Conservation (phyloP, 148 eudicot species). For the Nepenthes gracilis region DNA sequence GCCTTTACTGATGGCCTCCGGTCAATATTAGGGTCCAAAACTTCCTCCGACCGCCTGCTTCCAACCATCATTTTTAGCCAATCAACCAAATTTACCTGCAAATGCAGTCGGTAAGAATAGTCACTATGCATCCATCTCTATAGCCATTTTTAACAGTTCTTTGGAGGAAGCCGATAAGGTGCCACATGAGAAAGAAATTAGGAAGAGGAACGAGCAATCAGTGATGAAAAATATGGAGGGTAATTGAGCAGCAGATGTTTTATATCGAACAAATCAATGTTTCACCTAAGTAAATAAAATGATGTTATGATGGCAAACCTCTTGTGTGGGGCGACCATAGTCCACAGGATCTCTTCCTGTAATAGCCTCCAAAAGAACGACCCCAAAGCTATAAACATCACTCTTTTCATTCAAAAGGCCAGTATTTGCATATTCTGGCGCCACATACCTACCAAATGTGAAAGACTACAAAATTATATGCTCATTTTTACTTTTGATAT, state of each 20-base stretch:
- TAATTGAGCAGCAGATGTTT: too few species aligned
- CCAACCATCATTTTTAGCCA: slow-evolving; percentile 81
- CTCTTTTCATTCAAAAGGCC: slow-evolving; percentile 71
- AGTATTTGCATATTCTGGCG: slow-evolving; percentile 74
- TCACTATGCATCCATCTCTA: too few species aligned
- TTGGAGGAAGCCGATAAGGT: too few species aligned
- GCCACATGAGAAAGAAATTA: too few species aligned
- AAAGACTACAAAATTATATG: not conserved
- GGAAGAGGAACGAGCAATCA: too few species aligned
- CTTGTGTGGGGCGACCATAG: slow-evolving; percentile 54
- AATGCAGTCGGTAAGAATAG: not conserved
- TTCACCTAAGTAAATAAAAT: too few species aligned
- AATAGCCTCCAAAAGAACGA: slow-evolving; percentile 49
- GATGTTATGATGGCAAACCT: slow-evolving; percentile 18
- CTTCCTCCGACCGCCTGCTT: slow-evolving; percentile 64
- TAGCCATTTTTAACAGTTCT: too few species aligned
- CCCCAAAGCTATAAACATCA: slow-evolving; percentile 70
- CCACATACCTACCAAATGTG: slow-evolving; percentile 43
- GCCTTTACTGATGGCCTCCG: slow-evolving; percentile 48
- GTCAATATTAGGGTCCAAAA: slow-evolving; percentile 48
- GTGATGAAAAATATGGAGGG: too few species aligned
- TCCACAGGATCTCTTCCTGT: slow-evolving; percentile 75
- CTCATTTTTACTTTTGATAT: not conserved
- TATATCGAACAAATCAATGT: too few species aligned
- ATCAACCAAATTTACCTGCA: slow-evolving; percentile 63